Base-by-base conservation (phyloP, 2,329 filamentous ascomycete species). In the Hypocreales sp. region DNA sequence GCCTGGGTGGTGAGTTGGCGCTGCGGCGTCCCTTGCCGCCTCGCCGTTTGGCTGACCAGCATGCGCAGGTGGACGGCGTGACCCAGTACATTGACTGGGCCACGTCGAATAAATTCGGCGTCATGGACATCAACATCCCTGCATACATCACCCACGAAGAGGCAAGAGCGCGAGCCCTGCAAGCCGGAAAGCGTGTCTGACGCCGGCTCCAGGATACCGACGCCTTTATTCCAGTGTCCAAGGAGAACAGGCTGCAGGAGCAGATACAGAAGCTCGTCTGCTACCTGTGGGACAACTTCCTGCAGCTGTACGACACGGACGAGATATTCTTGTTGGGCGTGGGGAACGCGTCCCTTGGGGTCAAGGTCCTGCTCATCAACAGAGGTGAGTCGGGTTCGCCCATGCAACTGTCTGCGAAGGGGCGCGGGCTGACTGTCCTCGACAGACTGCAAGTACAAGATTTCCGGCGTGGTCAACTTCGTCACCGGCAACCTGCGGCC, bases 271-370 rank as follows among this genome's bases (percentile, higher is more conserved):
- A 87, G 34, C 58, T 94, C 8, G 72, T 87, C 5, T 73, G 68
- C 33, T 95, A 93, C 44, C 60, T 98, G 10, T 98, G 90, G 90
- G 86, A 94, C 41, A 98, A 98, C 46, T 94, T 94, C 45, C 72
- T 98, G 13, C 81, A 93, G 59, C 63, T 80, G 18, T 74, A 75
- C 27, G 56, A 77, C 3, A 62, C 68, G 0, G 72, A 76, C 5
- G 72, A 87, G 28, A 70, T 95, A 11, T 80, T 92, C 45, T 61
- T 98, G 14, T 64, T 98, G 45, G 87, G 90, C 1, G 72, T 92
- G 2, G 90, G 90, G n/a, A 77, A 83, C 40, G 81, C 90, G 2
- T 92, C 90, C 44, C 61, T 79, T 4, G 84, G 82, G 2, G 69
- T 94, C 25, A 77, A 90, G 31, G 69, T 86, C 31, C 67, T 95